Evolutionary conservation across 768 basidiomycete genomes (phyloP), one percentile per base, ranked within the genome.

Genomic region (Tylopilus sp.): DNA sequence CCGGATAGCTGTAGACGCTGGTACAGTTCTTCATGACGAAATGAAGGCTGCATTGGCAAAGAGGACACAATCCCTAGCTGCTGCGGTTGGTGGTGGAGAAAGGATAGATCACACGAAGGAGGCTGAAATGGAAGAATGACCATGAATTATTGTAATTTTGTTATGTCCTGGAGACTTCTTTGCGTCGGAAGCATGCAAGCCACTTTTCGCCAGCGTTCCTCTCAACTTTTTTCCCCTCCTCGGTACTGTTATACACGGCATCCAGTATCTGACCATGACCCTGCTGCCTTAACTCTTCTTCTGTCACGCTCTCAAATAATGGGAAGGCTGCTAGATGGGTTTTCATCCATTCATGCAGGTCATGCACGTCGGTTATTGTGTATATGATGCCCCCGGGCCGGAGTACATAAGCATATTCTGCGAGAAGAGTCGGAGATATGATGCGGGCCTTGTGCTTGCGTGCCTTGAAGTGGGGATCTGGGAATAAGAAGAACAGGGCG

Each of bases 401-500:
- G 39, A 99, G 81, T 21, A 90, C 88, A 66, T 91, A 97, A 5
- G 97, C 95, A 59, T 99, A 99, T 66, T 99, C 97, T 22, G 97
- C 94, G 18, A 98, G 80, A 26, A 99, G 79, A n/a, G 95, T 95
- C 6, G 93, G 90, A 47, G 95, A 97, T 65, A 98, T 95, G 67
- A 98, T 98, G 64, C 97, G 86, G 2, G 95, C 95, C 74, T 99
- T 99, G 77, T 98, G 95, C 70, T 99, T 99, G 61, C 95, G 85
- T 9, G 82, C 79, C 69, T 99, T 98, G 81, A 99, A 99, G 69
- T 98, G 97, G 0, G 97, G 97, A 70, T 99, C 97, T 38, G 97
- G 97, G 72, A 98, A 99, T 52, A 98, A 81, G 76, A 99, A 98
- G 74, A 99, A 99, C 44, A 99, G 77, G 43, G 95, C 85, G 18